A percentile compares a stretch with the other conserved stretches of the same genome.
phyloP scores from a whole-genome alignment of 2,329 filamentous ascomycete genomes.

The Colletotrichum salicis region DNA sequence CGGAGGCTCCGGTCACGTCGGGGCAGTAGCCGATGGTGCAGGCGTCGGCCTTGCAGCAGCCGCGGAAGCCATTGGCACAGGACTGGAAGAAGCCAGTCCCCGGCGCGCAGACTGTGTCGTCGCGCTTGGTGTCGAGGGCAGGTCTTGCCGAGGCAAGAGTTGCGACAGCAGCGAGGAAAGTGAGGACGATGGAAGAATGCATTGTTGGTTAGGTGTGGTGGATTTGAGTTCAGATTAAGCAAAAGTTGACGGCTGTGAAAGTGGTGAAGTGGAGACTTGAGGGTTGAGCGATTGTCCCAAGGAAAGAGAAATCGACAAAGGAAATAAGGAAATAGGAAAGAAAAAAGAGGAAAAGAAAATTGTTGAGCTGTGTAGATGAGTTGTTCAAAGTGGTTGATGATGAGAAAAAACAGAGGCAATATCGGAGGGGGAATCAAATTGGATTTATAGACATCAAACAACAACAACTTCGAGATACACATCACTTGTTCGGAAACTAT shows the following conservation, averaged over 20 bases:
- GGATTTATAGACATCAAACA: constrained; percentile 13
- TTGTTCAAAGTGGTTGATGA: constrained; percentile 11
- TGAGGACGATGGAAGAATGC: constrained; percentile 26
- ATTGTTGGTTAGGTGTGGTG: constrained; percentile 6
- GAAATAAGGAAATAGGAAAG: constrained; percentile 29
- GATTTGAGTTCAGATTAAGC: constrained; percentile 1
- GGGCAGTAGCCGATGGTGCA: constrained; percentile 30
- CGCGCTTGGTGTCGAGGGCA: neutral
- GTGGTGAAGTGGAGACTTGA: neutral
- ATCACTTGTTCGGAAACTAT: neutral
- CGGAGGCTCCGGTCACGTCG: constrained; percentile 13
- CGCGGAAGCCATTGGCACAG: constrained; percentile 24
- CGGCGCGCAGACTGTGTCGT: constrained; percentile 7
- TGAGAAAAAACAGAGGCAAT: neutral
- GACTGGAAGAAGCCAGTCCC: constrained; percentile 31
- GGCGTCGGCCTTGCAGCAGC: constrained; percentile 28
- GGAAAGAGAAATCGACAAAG: constrained; percentile 26
- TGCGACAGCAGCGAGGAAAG: constrained; percentile 10
- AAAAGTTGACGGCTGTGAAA: neutral
- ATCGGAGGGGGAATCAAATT: neutral
- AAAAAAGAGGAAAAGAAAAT: neutral
- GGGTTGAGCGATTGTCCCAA: neutral
- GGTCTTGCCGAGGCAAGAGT: constrained; percentile 11
- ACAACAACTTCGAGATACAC: neutral
- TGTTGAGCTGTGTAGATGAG: neutral